phyloP scores from a whole-genome alignment of 2,329 filamentous ascomycete species.

The Fusarium equiseti region DNA sequence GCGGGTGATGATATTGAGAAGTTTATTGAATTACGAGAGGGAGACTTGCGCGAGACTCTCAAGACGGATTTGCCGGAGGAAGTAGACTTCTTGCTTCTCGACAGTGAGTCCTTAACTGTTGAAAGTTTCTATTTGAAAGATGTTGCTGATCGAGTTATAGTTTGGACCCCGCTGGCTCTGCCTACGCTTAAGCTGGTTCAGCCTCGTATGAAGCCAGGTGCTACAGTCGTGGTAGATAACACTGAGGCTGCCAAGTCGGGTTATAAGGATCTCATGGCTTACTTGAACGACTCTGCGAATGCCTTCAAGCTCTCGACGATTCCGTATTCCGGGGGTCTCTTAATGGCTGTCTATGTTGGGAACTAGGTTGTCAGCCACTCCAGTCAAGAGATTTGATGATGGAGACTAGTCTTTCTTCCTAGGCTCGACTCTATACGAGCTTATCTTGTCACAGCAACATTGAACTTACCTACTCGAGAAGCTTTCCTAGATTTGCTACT shows the following conservation, averaged over 20 bases:
- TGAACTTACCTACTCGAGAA: not conserved
- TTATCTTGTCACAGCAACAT: not conserved
- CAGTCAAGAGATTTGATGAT: too few species aligned
- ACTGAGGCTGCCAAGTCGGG: constrained; percentile 52
- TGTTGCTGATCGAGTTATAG: constrained; percentile 49
- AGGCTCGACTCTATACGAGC: not conserved
- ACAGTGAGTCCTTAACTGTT: constrained; percentile 62
- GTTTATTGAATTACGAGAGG: constrained; percentile 68
- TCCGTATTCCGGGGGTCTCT: constrained; percentile 50
- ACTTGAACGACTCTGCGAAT: constrained; percentile 59
- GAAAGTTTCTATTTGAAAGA: not conserved
- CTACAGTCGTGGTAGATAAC: constrained; percentile 65
- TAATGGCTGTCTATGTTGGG: constrained; percentile 43
- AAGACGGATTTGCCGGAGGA: constrained; percentile 58
- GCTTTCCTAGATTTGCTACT: not conserved
- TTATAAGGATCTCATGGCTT: constrained; percentile 62
- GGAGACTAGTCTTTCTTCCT: not conserved
- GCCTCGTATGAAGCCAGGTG: constrained; percentile 59
- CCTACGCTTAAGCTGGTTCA: constrained; percentile 63
- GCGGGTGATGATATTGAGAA: constrained; percentile 62
- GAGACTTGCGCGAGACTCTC: constrained; percentile 67
- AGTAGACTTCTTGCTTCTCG: constrained; percentile 69
- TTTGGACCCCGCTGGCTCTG: constrained; percentile 67
- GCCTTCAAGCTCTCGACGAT: constrained; percentile 59
- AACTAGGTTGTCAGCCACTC: not conserved